These are phyloP conservation scores for Colletotrichum camelliae DNA, from an alignment of 2,329 filamentous ascomycete genomes.

Conservation along the genomic window DNA sequence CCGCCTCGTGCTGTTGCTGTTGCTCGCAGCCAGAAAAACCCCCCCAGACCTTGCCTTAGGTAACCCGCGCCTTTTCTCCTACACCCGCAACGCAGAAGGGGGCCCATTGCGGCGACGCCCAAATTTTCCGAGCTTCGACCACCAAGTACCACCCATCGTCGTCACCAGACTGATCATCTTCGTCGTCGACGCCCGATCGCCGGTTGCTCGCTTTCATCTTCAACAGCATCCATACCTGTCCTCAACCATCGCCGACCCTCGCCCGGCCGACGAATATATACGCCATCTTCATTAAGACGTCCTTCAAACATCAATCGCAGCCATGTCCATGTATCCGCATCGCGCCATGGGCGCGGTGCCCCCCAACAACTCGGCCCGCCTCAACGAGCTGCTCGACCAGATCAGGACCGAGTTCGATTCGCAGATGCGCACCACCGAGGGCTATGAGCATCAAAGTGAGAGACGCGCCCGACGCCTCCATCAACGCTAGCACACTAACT, in stretches of 20 bases:
- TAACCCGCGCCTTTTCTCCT: constrained; percentile 5
- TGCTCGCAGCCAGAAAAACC: background rate
- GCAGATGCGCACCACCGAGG: constrained; percentile 79
- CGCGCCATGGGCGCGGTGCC: constrained; percentile 80
- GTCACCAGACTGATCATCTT: background rate
- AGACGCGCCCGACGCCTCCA: constrained; percentile 30
- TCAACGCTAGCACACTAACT: constrained; percentile 21
- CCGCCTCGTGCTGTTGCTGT: constrained; percentile 9
- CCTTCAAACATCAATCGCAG: background rate
- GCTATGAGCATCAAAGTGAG: constrained; percentile 94
- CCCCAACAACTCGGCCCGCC: constrained; percentile 63
- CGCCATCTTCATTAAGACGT: background rate
- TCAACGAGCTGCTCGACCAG: constrained; percentile 91
- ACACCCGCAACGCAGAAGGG: constrained; percentile 8
- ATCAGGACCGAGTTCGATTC: constrained; percentile 90
- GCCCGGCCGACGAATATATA: background rate
- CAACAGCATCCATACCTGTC: background rate
- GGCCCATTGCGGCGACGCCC: constrained; percentile 9
- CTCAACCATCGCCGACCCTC: constrained; percentile 8
- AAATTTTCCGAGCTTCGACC: constrained; percentile 11
- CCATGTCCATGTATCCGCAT: constrained; percentile 87
- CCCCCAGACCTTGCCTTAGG: constrained; percentile 11
- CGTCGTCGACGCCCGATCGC: background rate
- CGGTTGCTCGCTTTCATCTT: background rate
- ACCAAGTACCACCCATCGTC: background rate